These are phyloP conservation scores for Exophiala aquamarina DNA, from an alignment of 2,329 filamentous ascomycete species.

Conservation along the genomic window DNA sequence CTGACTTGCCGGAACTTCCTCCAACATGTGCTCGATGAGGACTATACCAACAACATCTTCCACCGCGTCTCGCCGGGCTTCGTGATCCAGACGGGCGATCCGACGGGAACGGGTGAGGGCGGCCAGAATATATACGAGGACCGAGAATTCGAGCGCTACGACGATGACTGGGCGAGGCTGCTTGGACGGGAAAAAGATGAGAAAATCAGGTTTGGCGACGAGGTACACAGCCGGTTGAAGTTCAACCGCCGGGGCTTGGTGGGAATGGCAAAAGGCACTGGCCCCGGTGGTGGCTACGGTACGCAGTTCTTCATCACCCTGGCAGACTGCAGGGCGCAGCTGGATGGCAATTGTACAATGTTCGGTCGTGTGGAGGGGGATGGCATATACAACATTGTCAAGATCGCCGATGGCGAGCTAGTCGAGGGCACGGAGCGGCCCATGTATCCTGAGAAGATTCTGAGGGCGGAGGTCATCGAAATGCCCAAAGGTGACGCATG, in stretches of 20 bases:
- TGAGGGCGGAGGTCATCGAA: slow-evolving; percentile 45
- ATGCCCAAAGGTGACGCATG: slow-evolving; percentile 44
- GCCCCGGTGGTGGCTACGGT: slow-evolving; percentile 68
- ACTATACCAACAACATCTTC: slow-evolving; percentile 92
- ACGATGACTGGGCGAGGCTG: slow-evolving; percentile 51
- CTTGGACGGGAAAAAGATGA: slow-evolving; percentile 56
- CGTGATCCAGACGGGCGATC: slow-evolving; percentile 91
- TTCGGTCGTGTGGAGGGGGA: slow-evolving; percentile 91
- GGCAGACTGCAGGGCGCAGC: slow-evolving; percentile 73
- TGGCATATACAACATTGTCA: slow-evolving; percentile 92
- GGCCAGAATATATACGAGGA: slow-evolving; percentile 91
- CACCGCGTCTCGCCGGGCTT: slow-evolving; percentile 91
- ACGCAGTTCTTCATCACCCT: slow-evolving; percentile 98
- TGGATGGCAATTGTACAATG: slow-evolving; percentile 87
- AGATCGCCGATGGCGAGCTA: slow-evolving; percentile 86
- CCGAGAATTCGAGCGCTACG: slow-evolving; percentile 42
- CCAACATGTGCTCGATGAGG: slow-evolving; percentile 90
- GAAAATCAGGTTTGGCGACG: slow-evolving; percentile 74
- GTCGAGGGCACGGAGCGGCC: slow-evolving; percentile 77
- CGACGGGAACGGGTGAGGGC: slow-evolving; percentile 74
- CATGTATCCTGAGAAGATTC: slow-evolving; percentile 78
- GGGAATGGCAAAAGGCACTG: slow-evolving; percentile 81
- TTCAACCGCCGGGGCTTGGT: slow-evolving; percentile 88
- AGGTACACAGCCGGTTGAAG: slow-evolving; percentile 87
- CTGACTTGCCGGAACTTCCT: slow-evolving; percentile 93